A percentile compares a stretch with the other conserved stretches of the same genome.
Conservation (phyloP, 495 filamentous ascomycete genomes). For the Penicillium ochrochloron region DNA sequence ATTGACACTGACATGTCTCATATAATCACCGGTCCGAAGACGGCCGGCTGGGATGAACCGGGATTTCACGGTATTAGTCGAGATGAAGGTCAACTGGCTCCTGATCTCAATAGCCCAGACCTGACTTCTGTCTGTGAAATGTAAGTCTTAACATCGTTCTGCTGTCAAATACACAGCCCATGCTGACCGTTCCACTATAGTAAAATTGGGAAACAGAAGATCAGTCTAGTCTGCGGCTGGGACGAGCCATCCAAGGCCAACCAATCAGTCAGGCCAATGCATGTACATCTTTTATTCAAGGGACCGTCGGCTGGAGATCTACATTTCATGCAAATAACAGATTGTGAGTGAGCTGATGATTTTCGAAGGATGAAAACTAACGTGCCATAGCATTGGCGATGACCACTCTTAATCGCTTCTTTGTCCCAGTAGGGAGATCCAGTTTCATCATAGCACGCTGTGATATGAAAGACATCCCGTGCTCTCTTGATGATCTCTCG, state of each 20-base stretch:
- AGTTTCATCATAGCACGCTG: constrained; percentile 7
- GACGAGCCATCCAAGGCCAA: not conserved
- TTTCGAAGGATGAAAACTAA: not conserved
- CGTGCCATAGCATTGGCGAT: not conserved
- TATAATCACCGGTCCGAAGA: constrained; percentile 5
- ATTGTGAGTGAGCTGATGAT: not conserved
- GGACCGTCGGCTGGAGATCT: constrained; percentile 8
- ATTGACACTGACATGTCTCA: constrained; percentile 1
- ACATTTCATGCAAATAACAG: constrained; percentile 1
- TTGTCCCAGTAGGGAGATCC: not conserved
- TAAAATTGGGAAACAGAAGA: constrained; percentile 6
- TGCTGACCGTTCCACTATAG: not conserved
- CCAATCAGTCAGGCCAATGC: not conserved
- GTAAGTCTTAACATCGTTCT: not conserved
- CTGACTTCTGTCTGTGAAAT: constrained; percentile 17
- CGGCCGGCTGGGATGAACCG: constrained; percentile 5
- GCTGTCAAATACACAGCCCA: not conserved
- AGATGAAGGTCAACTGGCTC: constrained; percentile 10
- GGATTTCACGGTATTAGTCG: constrained; percentile 8
- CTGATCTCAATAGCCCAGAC: constrained; percentile 11
- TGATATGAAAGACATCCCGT: not conserved
- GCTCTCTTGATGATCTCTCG: not conserved
- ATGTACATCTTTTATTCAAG: constrained; percentile 4
- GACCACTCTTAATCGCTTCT: not conserved
- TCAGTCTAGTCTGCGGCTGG: constrained; percentile 10